A percentile compares a stretch with the other conserved stretches of the same genome.
Evolutionary conservation across 306 rosid species (phyloP).

Genomic region (Gleditsia sinensis): DNA sequence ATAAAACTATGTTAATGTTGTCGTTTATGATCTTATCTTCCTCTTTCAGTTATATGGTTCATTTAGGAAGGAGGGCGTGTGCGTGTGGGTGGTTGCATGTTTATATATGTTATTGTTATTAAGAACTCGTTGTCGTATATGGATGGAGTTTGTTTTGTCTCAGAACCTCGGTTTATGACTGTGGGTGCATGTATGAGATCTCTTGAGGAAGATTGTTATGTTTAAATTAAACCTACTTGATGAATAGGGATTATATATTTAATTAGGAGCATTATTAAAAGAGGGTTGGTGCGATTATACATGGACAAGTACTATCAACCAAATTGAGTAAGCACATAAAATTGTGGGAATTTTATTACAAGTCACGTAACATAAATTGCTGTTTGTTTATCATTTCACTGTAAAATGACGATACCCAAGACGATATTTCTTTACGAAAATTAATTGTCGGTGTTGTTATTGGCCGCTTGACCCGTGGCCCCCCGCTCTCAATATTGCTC

Average conservation of each 20-base stretch:
- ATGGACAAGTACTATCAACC: not conserved
- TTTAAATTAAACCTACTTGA: not conserved
- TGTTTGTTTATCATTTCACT: too few species aligned
- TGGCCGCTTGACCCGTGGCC: too few species aligned
- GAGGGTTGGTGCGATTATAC: not conserved
- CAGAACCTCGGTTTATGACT: not conserved
- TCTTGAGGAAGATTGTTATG: not conserved
- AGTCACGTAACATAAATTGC: not conserved
- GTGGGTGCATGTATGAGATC: constrained; percentile 33
- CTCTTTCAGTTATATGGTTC: too few species aligned
- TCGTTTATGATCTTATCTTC: not conserved
- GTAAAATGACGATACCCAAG: too few species aligned
- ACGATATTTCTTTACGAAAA: too few species aligned
- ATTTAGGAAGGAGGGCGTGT: not conserved
- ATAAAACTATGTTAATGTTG: too few species aligned
- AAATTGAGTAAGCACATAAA: not conserved
- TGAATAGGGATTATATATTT: not conserved
- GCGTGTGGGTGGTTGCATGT: not conserved
- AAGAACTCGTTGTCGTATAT: not conserved
- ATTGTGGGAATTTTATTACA: not conserved
- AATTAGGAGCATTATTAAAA: not conserved
- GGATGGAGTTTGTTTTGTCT: not conserved
- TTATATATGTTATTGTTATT: not conserved
- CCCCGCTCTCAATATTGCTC: too few species aligned
- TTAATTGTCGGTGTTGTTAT: too few species aligned